Evolutionary conservation across 352 stramenopile species (phyloP), one percentile per base, ranked within the genome.

Genomic region (Globisporangium mamillatum): DNA sequence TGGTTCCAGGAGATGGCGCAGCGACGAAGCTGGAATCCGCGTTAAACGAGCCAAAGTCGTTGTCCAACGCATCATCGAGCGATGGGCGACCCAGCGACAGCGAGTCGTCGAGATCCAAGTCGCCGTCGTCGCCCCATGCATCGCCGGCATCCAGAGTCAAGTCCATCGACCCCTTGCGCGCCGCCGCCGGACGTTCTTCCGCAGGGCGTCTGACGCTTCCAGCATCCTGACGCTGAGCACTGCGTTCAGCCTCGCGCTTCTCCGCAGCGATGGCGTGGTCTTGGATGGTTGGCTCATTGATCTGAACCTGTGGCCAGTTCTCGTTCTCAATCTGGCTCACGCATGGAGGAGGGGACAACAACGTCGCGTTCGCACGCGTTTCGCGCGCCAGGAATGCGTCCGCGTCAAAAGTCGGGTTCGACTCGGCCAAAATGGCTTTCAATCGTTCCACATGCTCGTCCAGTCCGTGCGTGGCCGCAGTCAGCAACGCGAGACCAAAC

Each of bases 261-360:
- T 95, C 87, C 4, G 87, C 87, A 9, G 87, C 87, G 68, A 88
- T 76, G 10, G 84, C 87, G 69, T 95, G 87, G 60, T 95, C 87
- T 71, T 92, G 80, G 56, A 95, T 93, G 8, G 87, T 93, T 7
- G 87, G 87, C 71, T 95, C 87, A 65, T 93, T 95, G 60, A 99
- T 97, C 76, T 98, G 92, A n/a, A 99, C 82, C 34, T 98, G 92
- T 22, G 98, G 97, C 98, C 98, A 99, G 78, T 99, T 99, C 57
- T 98, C 93, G 67, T 91, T 95, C 71, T 97, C 83, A 16, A 99
- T 72, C 56, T 88, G 75, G 69, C 82, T 92, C 55, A 99, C 97
- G 25, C 95, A 96, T 22, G 95, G 96, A 34, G 97, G 96, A 12
- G 97, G 97, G 69, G 98, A 90, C 24, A 99, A 76, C 59, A 99